These are phyloP conservation scores for Skeletonema tropicum DNA, from an alignment of 108 stramenopile genomes.

Conservation along the genomic window DNA sequence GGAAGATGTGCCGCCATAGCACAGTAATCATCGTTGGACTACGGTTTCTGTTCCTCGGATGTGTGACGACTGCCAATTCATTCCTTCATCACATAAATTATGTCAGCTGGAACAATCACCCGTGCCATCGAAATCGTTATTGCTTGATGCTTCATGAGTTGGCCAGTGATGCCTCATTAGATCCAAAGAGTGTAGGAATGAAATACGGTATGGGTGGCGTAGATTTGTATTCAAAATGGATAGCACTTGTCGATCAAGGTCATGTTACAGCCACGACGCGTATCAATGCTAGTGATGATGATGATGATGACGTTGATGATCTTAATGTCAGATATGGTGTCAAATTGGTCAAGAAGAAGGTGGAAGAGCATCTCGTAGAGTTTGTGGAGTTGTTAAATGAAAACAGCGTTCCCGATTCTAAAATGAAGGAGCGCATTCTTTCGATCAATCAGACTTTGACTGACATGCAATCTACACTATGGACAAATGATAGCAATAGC, in stretches of 20 bases:
- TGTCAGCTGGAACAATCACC: background rate
- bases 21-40: background rate
- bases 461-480: slow-evolving; percentile 28
- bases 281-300: background rate
- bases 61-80: background rate
- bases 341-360: slow-evolving; percentile 9
- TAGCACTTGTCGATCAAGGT: slow-evolving; percentile 37
- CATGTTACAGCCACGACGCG: slow-evolving; percentile 35
- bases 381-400: slow-evolving; percentile 22
- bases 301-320: slow-evolving; percentile 1
- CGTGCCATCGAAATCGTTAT: background rate
- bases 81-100: background rate
- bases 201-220: slow-evolving; percentile 8
- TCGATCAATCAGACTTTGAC: slow-evolving; percentile 51
- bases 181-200: background rate
- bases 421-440: slow-evolving; percentile 8
- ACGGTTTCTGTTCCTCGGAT: background rate
- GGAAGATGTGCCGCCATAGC: too few relatives aligned
- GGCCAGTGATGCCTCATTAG: background rate
- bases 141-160: too few relatives aligned
- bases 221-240: slow-evolving; percentile 46
- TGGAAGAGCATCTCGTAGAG: slow-evolving; percentile 8
- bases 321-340: slow-evolving; percentile 49
- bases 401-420: background rate
- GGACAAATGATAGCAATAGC: background rate